Percentiles rank a stretch among this genome's conserved stretches.
Conservation (phyloP, 2,329 filamentous ascomycete genomes). For the Fusarium keratoplasticum region DNA sequence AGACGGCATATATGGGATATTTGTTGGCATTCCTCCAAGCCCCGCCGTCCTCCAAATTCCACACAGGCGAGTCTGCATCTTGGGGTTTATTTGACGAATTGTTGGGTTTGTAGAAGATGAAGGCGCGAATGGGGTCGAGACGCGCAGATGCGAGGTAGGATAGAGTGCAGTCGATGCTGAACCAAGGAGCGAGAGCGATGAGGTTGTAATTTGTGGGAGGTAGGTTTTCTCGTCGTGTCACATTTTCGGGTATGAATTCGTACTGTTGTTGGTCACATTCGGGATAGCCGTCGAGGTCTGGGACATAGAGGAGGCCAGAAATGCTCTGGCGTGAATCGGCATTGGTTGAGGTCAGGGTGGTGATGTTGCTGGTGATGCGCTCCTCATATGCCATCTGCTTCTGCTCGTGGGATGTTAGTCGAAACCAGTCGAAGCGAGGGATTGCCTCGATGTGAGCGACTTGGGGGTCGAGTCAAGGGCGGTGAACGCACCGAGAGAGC, state of each 20-base stretch:
- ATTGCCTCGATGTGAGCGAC: constrained; percentile 1
- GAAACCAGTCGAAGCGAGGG: not conserved
- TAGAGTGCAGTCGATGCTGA: constrained; percentile 76
- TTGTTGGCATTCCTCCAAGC: constrained; percentile 78
- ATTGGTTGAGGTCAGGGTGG: constrained; percentile 79
- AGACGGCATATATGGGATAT: constrained; percentile 87
- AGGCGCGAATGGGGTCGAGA: constrained; percentile 68
- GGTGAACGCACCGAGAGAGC: constrained; percentile 62
- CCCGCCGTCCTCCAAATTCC: constrained; percentile 77
- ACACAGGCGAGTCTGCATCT: constrained; percentile 69
- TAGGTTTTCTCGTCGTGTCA: constrained; percentile 78
- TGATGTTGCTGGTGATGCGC: constrained; percentile 69
- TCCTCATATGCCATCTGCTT: constrained; percentile 65
- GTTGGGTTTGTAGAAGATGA: constrained; percentile 72
- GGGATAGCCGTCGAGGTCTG: constrained; percentile 69
- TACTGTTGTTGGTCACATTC: constrained; percentile 73
- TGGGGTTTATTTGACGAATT: constrained; percentile 73
- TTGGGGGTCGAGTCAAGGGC: not conserved
- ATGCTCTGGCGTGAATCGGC: constrained; percentile 71
- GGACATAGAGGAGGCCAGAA: constrained; percentile 87
- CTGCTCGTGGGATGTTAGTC: constrained; percentile 45
- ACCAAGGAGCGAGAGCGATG: constrained; percentile 89
- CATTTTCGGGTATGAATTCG: constrained; percentile 78
- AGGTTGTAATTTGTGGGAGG: constrained; percentile 76
- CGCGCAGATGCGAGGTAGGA: constrained; percentile 76